Evolutionary conservation across 1,139 yeast genomes (phyloP), one percentile per base, ranked within the genome.

Genomic region (Blastobotrys ciferrii): DNA sequence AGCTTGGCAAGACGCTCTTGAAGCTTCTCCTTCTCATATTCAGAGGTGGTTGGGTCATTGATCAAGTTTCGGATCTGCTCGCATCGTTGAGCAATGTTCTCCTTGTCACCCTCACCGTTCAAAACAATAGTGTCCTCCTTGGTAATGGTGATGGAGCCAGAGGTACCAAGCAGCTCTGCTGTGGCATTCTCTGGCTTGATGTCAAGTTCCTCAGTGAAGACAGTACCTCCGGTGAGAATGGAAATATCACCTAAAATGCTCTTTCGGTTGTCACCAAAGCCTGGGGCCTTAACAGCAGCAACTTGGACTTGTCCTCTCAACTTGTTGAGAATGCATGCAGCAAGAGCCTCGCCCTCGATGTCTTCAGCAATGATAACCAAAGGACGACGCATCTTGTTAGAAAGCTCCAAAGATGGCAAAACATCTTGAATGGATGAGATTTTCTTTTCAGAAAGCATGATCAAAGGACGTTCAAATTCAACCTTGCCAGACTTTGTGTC

Each of bases 231-330:
- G 42, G 98, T 84, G 61, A 94, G 80, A 66, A 91, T 86, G 68
- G 98, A 97, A 73, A 92, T 86, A 72, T 92, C 98, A 63, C 98
- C 98, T 59, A 92, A 78, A 57, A 88, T 89, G 80, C 89, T 89
- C 82, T 92, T 94, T 77, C 98, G 87, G 86, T 92, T 92, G 77
- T 92, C 98, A 73, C 98, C 98, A 63, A 92, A 92, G 51, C 98
- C 98, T 68, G 98, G 98, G 43, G 98, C 98, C 80, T 94, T 92
- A 63, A 92, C 98, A 63, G 96, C 96, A 70, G 95, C 88, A 55
- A 94, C 98, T 74, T 89, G 96, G 58, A 92, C 96, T 78, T 92
- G 98, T 63, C 98, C 98, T 77, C 98, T 86, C 69, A 94, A 84
- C 77, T 92, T 92, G 82, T 92, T 92, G 72, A 92, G 81, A 65